Percentiles rank a stretch among this genome's conserved stretches.
Conservation (phyloP, 1,284 basidiomycete species). For the Marasmius oreades region DNA sequence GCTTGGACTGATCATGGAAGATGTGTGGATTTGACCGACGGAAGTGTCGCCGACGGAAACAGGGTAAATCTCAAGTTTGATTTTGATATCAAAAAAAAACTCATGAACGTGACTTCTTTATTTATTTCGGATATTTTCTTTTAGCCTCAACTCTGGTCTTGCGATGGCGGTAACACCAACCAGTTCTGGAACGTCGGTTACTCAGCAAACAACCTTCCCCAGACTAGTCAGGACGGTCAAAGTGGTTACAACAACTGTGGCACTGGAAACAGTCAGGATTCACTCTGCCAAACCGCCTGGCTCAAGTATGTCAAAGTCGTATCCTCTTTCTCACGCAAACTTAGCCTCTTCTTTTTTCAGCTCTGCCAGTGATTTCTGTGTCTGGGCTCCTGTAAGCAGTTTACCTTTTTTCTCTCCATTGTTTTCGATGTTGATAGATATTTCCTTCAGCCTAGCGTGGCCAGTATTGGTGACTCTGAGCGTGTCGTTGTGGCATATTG, state of each 20-base stretch:
- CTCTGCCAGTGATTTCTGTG: slow-evolving; percentile 57
- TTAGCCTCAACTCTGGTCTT: slow-evolving; percentile 14
- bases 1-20: slow-evolving; percentile 25
- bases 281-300: slow-evolving; percentile 55
- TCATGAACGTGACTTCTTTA: not conserved
- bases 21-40: slow-evolving; percentile 27
- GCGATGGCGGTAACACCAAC: slow-evolving; percentile 21
- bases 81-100: not conserved
- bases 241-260: slow-evolving; percentile 37
- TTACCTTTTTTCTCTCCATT: not conserved
- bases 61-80: slow-evolving; percentile 8
- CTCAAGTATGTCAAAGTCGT: slow-evolving; percentile 40
- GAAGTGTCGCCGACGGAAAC: slow-evolving; percentile 23
- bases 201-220: slow-evolving; percentile 19
- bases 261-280: slow-evolving; percentile 29
- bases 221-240: slow-evolving; percentile 33
- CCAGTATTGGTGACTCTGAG: slow-evolving; percentile 67
- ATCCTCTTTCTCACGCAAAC: not conserved
- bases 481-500: slow-evolving; percentile 72
- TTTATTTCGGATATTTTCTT: not conserved
- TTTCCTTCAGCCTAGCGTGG: slow-evolving; percentile 28
- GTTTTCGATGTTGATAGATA: not conserved
- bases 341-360: slow-evolving; percentile 17
- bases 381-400: slow-evolving; percentile 51
- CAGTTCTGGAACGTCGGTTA: slow-evolving; percentile 29